Evolutionary conservation across 169 alveolate species (phyloP).

Genomic region (Eimeria acervulina): DNA sequence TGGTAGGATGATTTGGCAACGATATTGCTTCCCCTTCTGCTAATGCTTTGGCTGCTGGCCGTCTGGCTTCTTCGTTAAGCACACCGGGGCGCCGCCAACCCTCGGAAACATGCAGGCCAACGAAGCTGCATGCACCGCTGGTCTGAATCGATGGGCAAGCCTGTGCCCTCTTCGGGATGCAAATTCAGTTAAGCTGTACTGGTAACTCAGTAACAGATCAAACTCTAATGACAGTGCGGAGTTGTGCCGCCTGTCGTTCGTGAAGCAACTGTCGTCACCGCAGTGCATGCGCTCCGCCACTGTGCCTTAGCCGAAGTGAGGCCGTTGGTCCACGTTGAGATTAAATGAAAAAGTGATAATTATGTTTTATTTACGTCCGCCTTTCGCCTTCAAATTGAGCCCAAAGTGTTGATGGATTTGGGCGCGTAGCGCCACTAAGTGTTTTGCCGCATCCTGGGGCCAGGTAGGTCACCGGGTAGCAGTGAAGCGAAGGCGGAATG

Average conservation of each 20-base stretch:
- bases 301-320: not conserved
- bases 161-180: not conserved
- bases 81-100: not conserved
- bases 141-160: not conserved
- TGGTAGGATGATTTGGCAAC: not conserved
- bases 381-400: no score
- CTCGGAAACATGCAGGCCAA: not conserved
- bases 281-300: conserved; percentile 14
- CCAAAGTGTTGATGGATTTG: not conserved
- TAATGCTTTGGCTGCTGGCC: not conserved
- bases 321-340: not conserved
- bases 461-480: not conserved
- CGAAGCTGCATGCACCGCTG: not conserved
- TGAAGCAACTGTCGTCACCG: not conserved
- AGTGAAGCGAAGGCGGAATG: not conserved
- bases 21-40: not conserved
- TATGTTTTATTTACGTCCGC: no score
- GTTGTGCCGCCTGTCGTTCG: not conserved
- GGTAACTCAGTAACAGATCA: not conserved
- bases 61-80: not conserved
- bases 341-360: no score
- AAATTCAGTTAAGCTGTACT: not conserved
- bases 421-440: not conserved
- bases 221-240: not conserved
- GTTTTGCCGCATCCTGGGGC: not conserved